Evolutionary conservation across 1,284 basidiomycete genomes (phyloP), one percentile per base, ranked within the genome.

Genomic region (Limonomyces culmigenus): DNA sequence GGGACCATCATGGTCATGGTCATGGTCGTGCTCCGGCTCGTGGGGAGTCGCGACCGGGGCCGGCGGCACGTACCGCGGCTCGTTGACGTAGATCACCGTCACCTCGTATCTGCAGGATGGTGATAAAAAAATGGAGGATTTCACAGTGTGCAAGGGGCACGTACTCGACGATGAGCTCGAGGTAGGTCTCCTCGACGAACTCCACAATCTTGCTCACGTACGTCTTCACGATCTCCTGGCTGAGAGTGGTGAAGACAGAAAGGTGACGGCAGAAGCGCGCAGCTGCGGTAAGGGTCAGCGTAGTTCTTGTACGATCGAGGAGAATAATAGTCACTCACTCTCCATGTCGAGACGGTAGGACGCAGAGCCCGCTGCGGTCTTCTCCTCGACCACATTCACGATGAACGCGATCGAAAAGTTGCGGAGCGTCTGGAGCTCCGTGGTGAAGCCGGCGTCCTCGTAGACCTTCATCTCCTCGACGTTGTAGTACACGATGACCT

Each of bases 401-500:
- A 58, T 41, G 38, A 55, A 39, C 1, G 51, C 49, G 27, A 58
- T 44, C 39, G 46, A 27, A 3, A 23, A 31, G 13, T n/a, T n/a
- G 23, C 6, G 17, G 21, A 30, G 32, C 27, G 17, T 8, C 23
- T 13, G 13, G 29, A 6, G 39, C 49, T 20, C 37, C 50, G n/a
- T 23, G 6, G 40, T 34, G 35, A 52, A 51, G 19, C 49, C 48
- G 3, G 39, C 41, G 20, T 32, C 35, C 1, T 44, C 38, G 40
- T 47, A 52, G 39, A 54, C 52, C 13, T 40, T 32, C 13, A 52
- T 38, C 19, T 53, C 49, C 21, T 52, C 46, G 19, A 56, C 39
- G 30, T 43, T 41, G 43, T 55, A 50, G 38, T 46, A 47, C 2
- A 55, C 17, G 18, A 57, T 41, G n/a, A 51, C 49, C 42, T 57